Conservation (phyloP, 2,329 filamentous ascomycete species). For the Colletotrichum lupini region DNA sequence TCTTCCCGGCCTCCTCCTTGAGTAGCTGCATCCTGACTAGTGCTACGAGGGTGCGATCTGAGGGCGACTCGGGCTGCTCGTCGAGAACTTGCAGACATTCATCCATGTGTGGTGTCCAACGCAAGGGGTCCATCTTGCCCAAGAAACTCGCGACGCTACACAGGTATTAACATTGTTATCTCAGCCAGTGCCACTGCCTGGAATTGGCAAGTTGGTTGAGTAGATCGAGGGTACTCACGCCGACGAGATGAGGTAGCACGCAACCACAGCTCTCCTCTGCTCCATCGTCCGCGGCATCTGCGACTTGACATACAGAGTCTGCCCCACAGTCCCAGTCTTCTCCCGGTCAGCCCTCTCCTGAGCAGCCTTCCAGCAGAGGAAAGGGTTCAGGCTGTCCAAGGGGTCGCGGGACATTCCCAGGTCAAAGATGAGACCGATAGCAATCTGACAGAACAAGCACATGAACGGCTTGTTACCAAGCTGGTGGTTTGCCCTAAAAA, state of each 20-base stretch:
- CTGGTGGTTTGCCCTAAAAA: conserved; percentile 30
- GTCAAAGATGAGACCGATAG: conserved; percentile 56
- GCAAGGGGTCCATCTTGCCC: conserved; percentile 55
- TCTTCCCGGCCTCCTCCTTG: conserved; percentile 40
- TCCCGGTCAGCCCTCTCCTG: conserved; percentile 21
- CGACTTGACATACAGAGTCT: background rate
- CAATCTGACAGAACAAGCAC: conserved; percentile 55
- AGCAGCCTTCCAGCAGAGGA: conserved; percentile 32
- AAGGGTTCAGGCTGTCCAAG: conserved; percentile 18
- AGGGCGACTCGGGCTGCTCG: conserved; percentile 52
- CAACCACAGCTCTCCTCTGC: conserved; percentile 37
- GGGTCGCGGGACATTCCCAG: conserved; percentile 49
- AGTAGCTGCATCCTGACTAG: conserved; percentile 51
- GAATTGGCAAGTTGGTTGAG: background rate
- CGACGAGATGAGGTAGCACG: conserved; percentile 30
- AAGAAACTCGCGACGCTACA: conserved; percentile 36
- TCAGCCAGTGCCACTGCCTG: too few species aligned
- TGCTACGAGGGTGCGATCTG: conserved; percentile 58
- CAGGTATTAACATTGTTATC: too few species aligned
- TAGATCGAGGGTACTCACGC: background rate
- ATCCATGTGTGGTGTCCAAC: conserved; percentile 67
- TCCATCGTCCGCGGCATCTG: conserved; percentile 36
- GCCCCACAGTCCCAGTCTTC: background rate
- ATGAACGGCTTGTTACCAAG: conserved; percentile 54
- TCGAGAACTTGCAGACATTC: conserved; percentile 59